Evolutionary conservation across 371 early-diverging fungal species (phyloP), one percentile per base, ranked within the genome.

Genomic region (Lichtheimia corymbifera): DNA sequence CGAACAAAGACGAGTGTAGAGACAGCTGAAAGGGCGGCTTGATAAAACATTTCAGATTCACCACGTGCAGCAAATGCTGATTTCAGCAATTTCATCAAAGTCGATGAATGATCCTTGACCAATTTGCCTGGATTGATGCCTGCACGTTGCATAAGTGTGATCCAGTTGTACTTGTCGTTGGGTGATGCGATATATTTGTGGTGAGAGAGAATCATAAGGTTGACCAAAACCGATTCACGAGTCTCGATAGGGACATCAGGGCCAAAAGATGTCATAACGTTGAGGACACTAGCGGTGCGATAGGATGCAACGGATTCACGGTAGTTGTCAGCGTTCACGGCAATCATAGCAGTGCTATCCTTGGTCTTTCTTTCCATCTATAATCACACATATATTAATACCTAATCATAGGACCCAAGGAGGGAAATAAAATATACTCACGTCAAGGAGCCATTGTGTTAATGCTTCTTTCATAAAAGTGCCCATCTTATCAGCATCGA

Each of bases 91-190:
- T 83, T 74, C 55, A 67, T 59, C 22, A 90, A 73, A 22, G 66
- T 73, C 5, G 55, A 44, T 12, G 68, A 74, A 22, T 82, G 71
- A 12, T 70, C 71, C 27, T 67, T 67, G 17, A 91, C 85, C 27
- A 95, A 71, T 18, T 82, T 83, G 3, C 86, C 86, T 15, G 95
- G 92, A 61, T 94, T 88, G 20, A 89, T 64, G 43, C 83, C 77
- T 17, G 91, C 84, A 17, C 90, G 84, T 73, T 92, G 92, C 54
- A 87, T 83, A 49, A 95, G 75, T 1, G 88, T 82, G 60, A 94
- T 88, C 95, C 95, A 96, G 63, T 89, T 83, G 63, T 95, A 92
- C 59, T 80, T 83, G 58, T 89, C 88, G 13, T 80, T 81, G 28
- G 81, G 85, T 44, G 86, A 86, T 18, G 77, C 80, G n/a, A 93